These are phyloP conservation scores for Neurospora sp. DNA, from an alignment of 495 filamentous ascomycete genomes.

Conservation along the genomic window DNA sequence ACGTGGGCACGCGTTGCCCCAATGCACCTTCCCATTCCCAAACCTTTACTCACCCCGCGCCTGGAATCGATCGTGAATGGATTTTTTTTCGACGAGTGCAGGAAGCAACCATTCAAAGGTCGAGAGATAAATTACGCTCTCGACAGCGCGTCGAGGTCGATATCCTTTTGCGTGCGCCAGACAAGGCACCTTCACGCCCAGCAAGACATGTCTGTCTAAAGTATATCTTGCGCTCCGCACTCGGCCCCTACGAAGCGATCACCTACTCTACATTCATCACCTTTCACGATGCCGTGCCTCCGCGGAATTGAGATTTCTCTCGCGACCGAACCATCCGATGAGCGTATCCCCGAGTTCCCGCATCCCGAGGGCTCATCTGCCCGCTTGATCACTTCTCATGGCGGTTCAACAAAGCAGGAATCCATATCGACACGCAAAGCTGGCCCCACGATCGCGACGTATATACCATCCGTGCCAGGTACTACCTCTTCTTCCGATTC, in stretches of 20 bases:
- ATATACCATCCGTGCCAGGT: conserved; percentile 41
- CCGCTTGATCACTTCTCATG: conserved; percentile 13
- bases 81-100: neutral
- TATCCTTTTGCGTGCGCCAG: neutral
- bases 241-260: neutral
- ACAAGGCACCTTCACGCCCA: neutral
- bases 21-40: neutral
- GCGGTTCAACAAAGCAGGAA: conserved; percentile 9
- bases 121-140: neutral
- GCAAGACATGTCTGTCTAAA: neutral
- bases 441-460: conserved; percentile 34
- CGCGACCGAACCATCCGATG: conserved; percentile 18
- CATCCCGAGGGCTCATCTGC: conserved; percentile 40
- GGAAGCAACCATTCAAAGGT: neutral
- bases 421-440: conserved; percentile 16
- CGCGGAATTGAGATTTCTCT: conserved; percentile 37
- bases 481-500: neutral
- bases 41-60: neutral
- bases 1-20: neutral
- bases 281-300: conserved; percentile 34
- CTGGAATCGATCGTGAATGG: neutral
- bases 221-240: neutral
- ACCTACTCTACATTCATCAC: neutral
- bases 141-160: neutral
- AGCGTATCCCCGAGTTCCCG: conserved; percentile 35